Percentiles rank a stretch among this genome's conserved stretches.
Evolutionary conservation across 2,329 filamentous ascomycete species (phyloP).

Genomic region (Escovopsis weberi): DNA sequence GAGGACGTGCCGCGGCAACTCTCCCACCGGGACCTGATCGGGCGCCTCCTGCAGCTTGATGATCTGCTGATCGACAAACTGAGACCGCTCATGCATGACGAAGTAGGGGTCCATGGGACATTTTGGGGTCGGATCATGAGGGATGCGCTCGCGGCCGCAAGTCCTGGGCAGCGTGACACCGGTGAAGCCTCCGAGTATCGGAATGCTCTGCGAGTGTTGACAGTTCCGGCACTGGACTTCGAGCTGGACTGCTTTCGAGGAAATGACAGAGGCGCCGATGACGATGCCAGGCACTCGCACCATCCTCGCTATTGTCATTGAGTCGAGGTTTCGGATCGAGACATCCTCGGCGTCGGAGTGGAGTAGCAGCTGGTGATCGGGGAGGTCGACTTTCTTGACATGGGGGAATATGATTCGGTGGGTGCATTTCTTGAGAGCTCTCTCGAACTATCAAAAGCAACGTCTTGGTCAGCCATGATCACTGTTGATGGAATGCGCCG

Average conservation of each 20-base stretch:
- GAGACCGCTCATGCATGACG: conserved; percentile 83
- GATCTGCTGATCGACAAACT: conserved; percentile 95
- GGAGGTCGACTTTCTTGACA: conserved; percentile 51
- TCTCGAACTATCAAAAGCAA: conserved; percentile 55
- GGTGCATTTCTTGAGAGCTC: conserved; percentile 78
- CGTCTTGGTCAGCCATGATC: background rate
- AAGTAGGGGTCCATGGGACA: conserved; percentile 94
- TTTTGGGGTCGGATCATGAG: conserved; percentile 53
- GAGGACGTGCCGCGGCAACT: conserved; percentile 85
- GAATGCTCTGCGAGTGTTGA: conserved; percentile 53
- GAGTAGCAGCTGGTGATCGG: conserved; percentile 85
- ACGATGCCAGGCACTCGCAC: conserved; percentile 95
- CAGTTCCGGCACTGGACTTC: conserved; percentile 84
- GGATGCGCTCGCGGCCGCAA: conserved; percentile 50
- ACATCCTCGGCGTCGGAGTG: conserved; percentile 85
- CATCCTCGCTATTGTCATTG: conserved; percentile 83
- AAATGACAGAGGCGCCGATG: conserved; percentile 91
- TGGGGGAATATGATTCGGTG: conserved; percentile 84
- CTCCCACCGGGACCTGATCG: conserved; percentile 92
- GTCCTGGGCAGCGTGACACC: conserved; percentile 71
- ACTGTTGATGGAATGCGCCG: background rate
- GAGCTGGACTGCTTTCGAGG: conserved; percentile 81
- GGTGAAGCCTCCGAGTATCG: conserved; percentile 72
- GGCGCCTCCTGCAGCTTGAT: conserved; percentile 96
- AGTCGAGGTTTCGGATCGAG: conserved; percentile 87